Base-by-base conservation (phyloP, 495 filamentous ascomycete species). In the Podospora appendiculata region DNA sequence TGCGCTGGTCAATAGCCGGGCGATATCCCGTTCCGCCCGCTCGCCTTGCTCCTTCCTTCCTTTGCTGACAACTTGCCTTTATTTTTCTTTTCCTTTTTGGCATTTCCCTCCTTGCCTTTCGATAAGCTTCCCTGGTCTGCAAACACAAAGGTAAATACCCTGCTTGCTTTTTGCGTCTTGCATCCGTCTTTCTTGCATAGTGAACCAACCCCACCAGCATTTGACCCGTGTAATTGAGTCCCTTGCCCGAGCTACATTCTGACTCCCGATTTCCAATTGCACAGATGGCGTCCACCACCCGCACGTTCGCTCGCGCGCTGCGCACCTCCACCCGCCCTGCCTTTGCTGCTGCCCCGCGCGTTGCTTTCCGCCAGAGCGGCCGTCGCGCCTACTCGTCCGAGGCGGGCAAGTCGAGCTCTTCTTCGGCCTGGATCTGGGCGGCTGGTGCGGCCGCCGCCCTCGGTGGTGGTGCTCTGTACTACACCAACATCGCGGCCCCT, bases 321-420 rank as follows among this genome's bases (percentile, higher is more conserved):
- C 81, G 80, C 62, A 73, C 78, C 49, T 70, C 77, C 32, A 62
- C 74, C 51, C 75, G 75, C 44, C 73, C 69, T 49, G 69, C 73
- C 18, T 62, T 77, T 53, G 65, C 72, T 38, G 70, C 68, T 33
- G 68, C 76, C 35, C 72, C 79, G 38, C 76, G 78, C 43, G 78
- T 82, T 57, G 75, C 76, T 52, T 79, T 86, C 71, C 85, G 82
- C 64, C 76, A 80, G 60, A 68, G 79, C 55, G 75, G 78, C 63
- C 85, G 82, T 53, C 86, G 88, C 47, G 82, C 84, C 65, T 95
- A 92, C 73, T 81, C 90, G 36, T 88, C 87, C 33, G 80, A 83
- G 58, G 67, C 84, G 36, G 70, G 80, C 18, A 77, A 76, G 66
- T 74, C 80, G 58, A 77, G 80, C 57, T 78, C 76, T 58, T 67